Evolutionary conservation across 2,329 filamentous ascomycete genomes (phyloP), one percentile per base, ranked within the genome.

Genomic region (Exserohilum rostratum): DNA sequence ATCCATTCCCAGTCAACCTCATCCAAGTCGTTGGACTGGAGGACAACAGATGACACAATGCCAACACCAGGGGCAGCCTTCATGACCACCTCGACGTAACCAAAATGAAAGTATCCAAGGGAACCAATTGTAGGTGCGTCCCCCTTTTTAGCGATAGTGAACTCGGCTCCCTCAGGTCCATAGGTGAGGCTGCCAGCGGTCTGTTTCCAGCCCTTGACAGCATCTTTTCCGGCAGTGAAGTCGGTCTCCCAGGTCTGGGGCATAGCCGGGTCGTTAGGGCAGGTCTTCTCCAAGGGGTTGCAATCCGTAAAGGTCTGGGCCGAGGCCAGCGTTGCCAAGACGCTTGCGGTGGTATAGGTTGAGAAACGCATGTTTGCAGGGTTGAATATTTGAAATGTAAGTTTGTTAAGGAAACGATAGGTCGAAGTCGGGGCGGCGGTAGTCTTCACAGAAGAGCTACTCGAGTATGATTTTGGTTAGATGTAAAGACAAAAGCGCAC

Each of bases 1-100:
- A 91, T 82, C 69, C 90, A 90, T 71, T 95, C 90, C 79, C 90
- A 93, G 70, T 96, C 92, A 35, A 96, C 87, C 76, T 96, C 91
- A 72, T 96, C 92, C 12, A 93, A 82, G 65, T 92, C 88, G 64
- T 95, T 89, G 46, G 89, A 93, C 62, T 95, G 82, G 74, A 93
- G 83, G 71, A 96, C 93, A 68, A 96, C 87, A 58, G 90, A 84
- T 68, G 87, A 91, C 65, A 96, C 85, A 59, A 96, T 87, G 46
- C 92, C 92, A 6, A 78, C 79, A 15, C 92, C 92, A 1, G 80
- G 78, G 0, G 92, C 87, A 3, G 90, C 89, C 78, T 91, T 90
- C 80, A 96, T 84, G 63, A 85, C 82, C 53, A 93, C 83, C 75
- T 95, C 90, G 51, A 91, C 87, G 56, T 87, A 85, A 49, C 91